Evolutionary conservation across 1,284 basidiomycete genomes (phyloP), one percentile per base, ranked within the genome.

Genomic region (Laetiporus sulphureus): DNA sequence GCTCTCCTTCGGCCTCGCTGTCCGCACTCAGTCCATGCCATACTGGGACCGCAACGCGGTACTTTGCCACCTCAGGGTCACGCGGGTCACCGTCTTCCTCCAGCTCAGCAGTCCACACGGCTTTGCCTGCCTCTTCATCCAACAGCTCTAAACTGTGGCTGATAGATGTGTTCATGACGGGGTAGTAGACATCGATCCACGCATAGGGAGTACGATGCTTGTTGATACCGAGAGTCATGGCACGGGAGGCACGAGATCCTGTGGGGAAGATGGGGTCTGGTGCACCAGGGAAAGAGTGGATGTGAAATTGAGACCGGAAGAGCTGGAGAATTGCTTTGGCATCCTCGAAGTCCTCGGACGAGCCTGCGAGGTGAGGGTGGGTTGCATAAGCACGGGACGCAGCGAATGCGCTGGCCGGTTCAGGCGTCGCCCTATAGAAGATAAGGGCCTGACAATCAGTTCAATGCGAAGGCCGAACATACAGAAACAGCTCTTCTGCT

Each of bases 181-280:
- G 90, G 60, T 83, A 91, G 63, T 93, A 93, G 34, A 72, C 68
- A 53, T 88, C 83, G 46, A 90, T 79, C 87, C 87, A 91, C 15
- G 85, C 84, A 5, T 66, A 67, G 0, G 86, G 80, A 23, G 59
- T 59, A 19, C 45, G 61, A 32, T 67, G 59, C 54, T 62, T 67
- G 2, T 72, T 69, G 34, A 79, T 68, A 15, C 61, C 60, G 6
- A 83, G 68, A 4, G 82, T 88, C 4, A 82, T 74, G 34, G 72
- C 66, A 39, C 76, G 79, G 19, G 85, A 88, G 40, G 71, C 68
- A 4, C 65, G 51, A 5, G 81, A 72, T 16, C 86, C 85, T 22
- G 84, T 83, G 12, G 73, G 58, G 59, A 73, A 88, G 31, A 88
- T 32, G 67, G 32, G 79, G n/a, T 67, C 56, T 1, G 66, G 54